Percentiles rank a stretch among this genome's conserved stretches.
Conservation (phyloP, 345 rosid species). For the Cochlearia excelsa region DNA sequence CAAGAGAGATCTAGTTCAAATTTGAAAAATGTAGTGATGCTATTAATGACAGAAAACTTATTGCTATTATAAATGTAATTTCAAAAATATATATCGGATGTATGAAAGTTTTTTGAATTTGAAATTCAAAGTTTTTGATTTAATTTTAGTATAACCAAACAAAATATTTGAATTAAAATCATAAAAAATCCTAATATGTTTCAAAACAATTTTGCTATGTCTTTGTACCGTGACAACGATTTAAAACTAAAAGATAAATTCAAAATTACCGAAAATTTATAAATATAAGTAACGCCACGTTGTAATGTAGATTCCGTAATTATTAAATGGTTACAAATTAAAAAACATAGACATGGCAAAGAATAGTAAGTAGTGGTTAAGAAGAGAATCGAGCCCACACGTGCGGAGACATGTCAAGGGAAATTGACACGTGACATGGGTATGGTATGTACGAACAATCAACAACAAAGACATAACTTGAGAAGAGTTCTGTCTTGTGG, state of each 20-base stretch:
- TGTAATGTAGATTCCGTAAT: conserved; percentile 14
- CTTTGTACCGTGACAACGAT: too few species aligned
- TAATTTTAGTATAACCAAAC: too few species aligned
- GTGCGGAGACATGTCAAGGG: conserved; percentile 34
- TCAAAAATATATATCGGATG: too few species aligned
- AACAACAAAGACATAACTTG: conserved; percentile 29
- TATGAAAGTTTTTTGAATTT: too few species aligned
- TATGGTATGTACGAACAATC: conserved; percentile 17
- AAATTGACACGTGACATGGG: conserved; percentile 26
- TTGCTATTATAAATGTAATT: too few species aligned
- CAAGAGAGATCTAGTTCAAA: too few species aligned
- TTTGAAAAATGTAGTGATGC: too few species aligned
- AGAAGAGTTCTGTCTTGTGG: conserved; percentile 24
- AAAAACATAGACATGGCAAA: conserved; percentile 31
- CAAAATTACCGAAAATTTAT: not conserved
- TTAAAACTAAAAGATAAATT: not conserved
- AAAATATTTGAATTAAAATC: too few species aligned
- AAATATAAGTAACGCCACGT: conserved; percentile 24
- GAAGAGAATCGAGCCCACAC: conserved; percentile 35
- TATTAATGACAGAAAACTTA: too few species aligned
- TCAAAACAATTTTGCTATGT: too few species aligned
- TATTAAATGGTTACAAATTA: conserved; percentile 24
- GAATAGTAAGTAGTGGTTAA: conserved; percentile 31
- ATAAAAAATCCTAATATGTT: too few species aligned
- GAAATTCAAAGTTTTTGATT: too few species aligned